phyloP scores from a whole-genome alignment of 176 grass and related monocot genomes.

The Tillandsia leiboldiana region DNA sequence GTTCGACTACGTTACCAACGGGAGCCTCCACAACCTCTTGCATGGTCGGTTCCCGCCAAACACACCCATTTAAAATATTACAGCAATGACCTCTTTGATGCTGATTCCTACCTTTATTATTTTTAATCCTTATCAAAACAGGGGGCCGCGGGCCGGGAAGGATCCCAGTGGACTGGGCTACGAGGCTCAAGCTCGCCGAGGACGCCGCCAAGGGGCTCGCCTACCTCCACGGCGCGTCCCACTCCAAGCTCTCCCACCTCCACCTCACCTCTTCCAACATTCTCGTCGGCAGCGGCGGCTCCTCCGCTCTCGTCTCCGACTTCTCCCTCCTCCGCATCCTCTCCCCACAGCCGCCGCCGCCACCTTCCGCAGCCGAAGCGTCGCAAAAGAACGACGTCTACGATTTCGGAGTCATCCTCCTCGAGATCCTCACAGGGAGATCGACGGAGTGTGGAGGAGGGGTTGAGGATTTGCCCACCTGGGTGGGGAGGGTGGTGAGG shows the following conservation, averaged over 20 bases:
- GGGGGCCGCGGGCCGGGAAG: constrained; percentile 73
- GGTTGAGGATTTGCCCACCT: constrained; percentile 34
- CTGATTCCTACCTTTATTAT: neutral
- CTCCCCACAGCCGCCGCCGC: constrained; percentile 8
- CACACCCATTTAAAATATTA: too few species aligned
- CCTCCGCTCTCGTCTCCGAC: constrained; percentile 48
- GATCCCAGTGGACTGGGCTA: constrained; percentile 54
- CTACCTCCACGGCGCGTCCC: constrained; percentile 54
- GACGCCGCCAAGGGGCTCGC: constrained; percentile 69
- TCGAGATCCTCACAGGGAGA: constrained; percentile 74
- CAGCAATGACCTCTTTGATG: too few species aligned
- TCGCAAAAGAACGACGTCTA: constrained; percentile 53
- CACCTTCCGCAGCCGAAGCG: neutral
- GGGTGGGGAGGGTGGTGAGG: constrained; percentile 46
- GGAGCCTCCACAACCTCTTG: constrained; percentile 60
- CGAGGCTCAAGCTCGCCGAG: constrained; percentile 65
- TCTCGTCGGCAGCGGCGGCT: constrained; percentile 45
- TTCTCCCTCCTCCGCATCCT: constrained; percentile 68
- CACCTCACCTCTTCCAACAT: constrained; percentile 87
- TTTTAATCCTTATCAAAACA: constrained; percentile 14
- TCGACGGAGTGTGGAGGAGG: constrained; percentile 19
- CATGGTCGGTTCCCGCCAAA: constrained; percentile 34
- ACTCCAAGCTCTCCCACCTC: constrained; percentile 41
- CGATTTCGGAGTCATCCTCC: constrained; percentile 56
- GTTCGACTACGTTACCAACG: constrained; percentile 59